phyloP scores from a whole-genome alignment of 192 early-diverging fungal species.

The Gamsiella multidivaricata region DNA sequence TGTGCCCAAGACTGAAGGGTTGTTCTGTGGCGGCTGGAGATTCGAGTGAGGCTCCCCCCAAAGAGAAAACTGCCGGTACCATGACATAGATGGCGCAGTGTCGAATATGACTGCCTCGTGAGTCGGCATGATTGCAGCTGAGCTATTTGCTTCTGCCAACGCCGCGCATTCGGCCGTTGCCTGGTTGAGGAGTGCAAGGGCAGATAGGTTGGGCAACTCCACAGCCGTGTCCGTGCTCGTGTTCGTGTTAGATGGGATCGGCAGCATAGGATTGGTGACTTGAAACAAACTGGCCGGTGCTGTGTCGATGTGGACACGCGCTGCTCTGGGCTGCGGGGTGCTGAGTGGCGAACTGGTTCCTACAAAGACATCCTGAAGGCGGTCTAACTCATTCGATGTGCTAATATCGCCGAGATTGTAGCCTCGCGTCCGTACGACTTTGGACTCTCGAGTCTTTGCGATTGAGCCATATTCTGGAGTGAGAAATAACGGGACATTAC shows the following conservation, averaged over 20 bases:
- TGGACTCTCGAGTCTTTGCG: not conserved
- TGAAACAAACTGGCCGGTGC: not conserved
- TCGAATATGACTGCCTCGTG: not conserved
- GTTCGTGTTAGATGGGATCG: not conserved
- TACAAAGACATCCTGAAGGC: not conserved
- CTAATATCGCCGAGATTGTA: not conserved
- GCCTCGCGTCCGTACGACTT: not conserved
- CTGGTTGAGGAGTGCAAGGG: not conserved
- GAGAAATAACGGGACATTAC: no score
- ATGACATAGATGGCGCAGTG: not conserved
- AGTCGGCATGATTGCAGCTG: not conserved
- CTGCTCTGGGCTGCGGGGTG: not conserved
- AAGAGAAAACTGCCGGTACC: slow-evolving; percentile 35
- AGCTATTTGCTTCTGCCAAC: not conserved
- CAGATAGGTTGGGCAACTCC: not conserved
- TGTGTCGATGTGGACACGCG: not conserved
- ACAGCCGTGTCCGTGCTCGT: not conserved
- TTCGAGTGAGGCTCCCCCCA: slow-evolving; percentile 9
- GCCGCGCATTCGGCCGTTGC: not conserved
- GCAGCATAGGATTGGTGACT: not conserved
- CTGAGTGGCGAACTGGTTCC: not conserved
- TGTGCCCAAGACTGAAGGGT: no score
- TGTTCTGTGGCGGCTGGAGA: not conserved
- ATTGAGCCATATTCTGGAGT: not conserved
- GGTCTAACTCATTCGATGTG: not conserved